Evolutionary conservation across 192 early-diverging fungal species (phyloP).

Genomic region (Coemansia sp.): DNA sequence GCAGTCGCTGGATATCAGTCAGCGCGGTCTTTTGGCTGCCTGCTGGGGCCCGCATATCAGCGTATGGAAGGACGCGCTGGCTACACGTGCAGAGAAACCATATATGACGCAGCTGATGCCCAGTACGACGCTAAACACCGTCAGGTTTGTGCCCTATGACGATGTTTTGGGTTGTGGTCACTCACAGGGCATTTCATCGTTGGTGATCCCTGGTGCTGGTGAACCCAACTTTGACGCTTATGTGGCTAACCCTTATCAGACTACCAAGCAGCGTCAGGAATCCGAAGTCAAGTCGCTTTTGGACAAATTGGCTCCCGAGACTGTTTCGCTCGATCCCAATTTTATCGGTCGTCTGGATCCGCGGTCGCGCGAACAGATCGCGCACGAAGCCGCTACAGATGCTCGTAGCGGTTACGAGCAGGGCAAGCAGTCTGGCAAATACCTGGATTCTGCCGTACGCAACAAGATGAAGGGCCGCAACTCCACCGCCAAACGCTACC

Average conservation of each 20-base stretch:
- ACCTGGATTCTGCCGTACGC: conserved; percentile 37
- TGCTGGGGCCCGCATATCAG: conserved; percentile 76
- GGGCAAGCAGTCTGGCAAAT: conserved; percentile 29
- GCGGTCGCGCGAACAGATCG: conserved; percentile 40
- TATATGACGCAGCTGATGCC: conserved; percentile 84
- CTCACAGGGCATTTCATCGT: conserved; percentile 68
- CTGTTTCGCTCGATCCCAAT: conserved; percentile 82
- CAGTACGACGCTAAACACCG: conserved; percentile 51
- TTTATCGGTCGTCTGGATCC: conserved; percentile 80
- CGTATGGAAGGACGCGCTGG: conserved; percentile 89
- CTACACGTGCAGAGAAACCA: conserved; percentile 71
- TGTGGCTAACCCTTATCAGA: conserved; percentile 92
- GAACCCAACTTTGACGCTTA: conserved; percentile 96
- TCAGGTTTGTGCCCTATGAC: conserved; percentile 92
- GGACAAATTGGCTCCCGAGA: conserved; percentile 94
- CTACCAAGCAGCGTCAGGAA: conserved; percentile 83
- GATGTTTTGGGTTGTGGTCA: conserved; percentile 91
- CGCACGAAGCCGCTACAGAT: conserved; percentile 15
- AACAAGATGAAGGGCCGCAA: conserved; percentile 53
- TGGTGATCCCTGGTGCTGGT: conserved; percentile 90
- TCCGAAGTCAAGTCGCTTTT: conserved; percentile 82
- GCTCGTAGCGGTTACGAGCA: conserved; percentile 17
- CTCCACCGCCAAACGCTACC: conserved; percentile 72
- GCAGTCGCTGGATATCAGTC: conserved; percentile 76
- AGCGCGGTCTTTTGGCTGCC: conserved; percentile 80